Base-by-base conservation (phyloP, 108 stramenopile genomes). In the Cylindrotheca fusiformis region DNA sequence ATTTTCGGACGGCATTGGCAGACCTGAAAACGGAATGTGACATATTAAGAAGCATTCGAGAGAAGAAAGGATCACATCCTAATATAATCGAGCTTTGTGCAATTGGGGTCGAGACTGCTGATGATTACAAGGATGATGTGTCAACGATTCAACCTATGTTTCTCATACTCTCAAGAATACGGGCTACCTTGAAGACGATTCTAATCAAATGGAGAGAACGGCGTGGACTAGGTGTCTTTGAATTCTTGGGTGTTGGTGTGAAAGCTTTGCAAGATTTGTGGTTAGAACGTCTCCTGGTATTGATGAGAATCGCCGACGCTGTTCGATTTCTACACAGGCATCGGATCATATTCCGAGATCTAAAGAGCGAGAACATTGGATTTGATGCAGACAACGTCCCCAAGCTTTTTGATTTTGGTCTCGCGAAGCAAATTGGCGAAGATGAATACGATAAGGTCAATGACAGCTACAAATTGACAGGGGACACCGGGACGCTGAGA, bases 131-230 rank as follows among this genome's bases (percentile, higher is more conserved):
- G 0, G 29, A 45, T 8, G 45, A 32, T 48, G n/a, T n/a, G n/a
- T n/a, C 23, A 23, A 53, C 20, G 27, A 71, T 47, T 63, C 75
- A 41, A 69, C 78, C 55, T 65, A 78, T 51, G 36, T 85, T 81
- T 68, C 68, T 85, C 20, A 58, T 85, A 20, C 55, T 82, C 23
- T 70, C 73, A 48, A 58, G 65, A 23, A 56, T 82, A 6, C 58
- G 58, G 32, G 46, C 58, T 23, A 71, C 76, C 0, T 62, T 85
- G 26, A 25, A 52, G 8, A 65, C 67, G 18, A 56, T 67, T 3
- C 65, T 85, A n/a, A 63, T 54, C 1, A 69, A 76, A 55, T 84
- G 83, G 83, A 60, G 62, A 57, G 80, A 78, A 24, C 17, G 12
- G 12, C 48, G 23, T 8, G 45, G 51, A 17, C 30, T 52, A 2